phyloP scores from a whole-genome alignment of 805 yeast genomes.

The Candida ulmi region DNA sequence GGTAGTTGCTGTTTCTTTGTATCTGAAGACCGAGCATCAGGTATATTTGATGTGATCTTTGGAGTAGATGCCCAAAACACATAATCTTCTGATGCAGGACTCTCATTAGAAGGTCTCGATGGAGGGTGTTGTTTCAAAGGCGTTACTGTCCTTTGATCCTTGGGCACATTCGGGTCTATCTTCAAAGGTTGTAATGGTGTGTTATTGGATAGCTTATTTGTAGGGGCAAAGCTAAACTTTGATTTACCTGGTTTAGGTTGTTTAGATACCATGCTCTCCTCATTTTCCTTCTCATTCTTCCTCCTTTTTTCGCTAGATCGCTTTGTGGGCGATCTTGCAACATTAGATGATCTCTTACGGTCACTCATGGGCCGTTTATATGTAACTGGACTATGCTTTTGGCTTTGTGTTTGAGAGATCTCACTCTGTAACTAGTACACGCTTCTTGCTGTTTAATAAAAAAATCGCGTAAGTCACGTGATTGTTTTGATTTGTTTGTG shows the following conservation, averaged over 20 bases:
- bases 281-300: slow-evolving; percentile 8
- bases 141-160: no score
- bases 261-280: neutral
- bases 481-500: neutral
- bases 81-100: slow-evolving; percentile 22
- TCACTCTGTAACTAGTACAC: neutral
- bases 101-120: neutral
- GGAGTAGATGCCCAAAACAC: slow-evolving; percentile 25
- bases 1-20: slow-evolving; percentile 8
- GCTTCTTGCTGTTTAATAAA: neutral
- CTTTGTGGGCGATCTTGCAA: slow-evolving; percentile 1
- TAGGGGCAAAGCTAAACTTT: slow-evolving; percentile 9
- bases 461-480: neutral
- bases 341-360: neutral
- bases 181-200: slow-evolving; percentile 8
- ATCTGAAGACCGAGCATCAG: slow-evolving; percentile 1
- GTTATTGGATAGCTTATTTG: slow-evolving; percentile 2
- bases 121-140: slow-evolving; percentile 1
- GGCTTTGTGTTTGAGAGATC: no score
- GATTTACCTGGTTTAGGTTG: slow-evolving; percentile 4
- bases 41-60: slow-evolving; percentile 5
- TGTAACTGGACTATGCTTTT: no score
- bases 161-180: slow-evolving; percentile 4
- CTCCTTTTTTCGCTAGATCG: neutral
- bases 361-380: slow-evolving; percentile 1